Evolutionary conservation across 192 early-diverging fungal species (phyloP), one percentile per base, ranked within the genome.

Genomic region (Coemansia aciculifera): DNA sequence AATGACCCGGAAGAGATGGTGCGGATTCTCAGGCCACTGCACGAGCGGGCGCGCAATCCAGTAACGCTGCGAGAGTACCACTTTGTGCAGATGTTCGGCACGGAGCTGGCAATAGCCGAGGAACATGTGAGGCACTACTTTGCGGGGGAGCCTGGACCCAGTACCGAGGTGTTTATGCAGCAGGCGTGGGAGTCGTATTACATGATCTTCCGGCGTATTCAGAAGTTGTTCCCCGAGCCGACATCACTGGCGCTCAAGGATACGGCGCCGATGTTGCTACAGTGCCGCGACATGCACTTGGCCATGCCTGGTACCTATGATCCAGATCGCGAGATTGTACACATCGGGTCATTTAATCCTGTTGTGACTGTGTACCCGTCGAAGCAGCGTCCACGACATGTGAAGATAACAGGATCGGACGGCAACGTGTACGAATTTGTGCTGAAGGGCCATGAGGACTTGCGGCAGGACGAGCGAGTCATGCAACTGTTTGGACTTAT

Each of bases 401-500:
- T 99, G 59, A 89, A 88, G 0, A 89, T 98, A 29, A 85, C 75
- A 23, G 96, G 95, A 23, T 91, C 86, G 56, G 94, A 98, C 72
- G 96, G 97, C 23, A 86, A 85, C 24, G 91, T 92, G 29, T 98
- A 96, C 72, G 89, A 88, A 71, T 99, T 87, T 69, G 71, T 97
- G 59, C 83, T 98, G 57, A 99, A 99, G 84, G 97, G 93, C 54
- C 94, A 96, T 71, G 97, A 98, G 78, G 97, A 98, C 86, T 75
- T 99, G 40, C 89, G 95, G 29, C 95, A 97, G 75, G 97, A 99
- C 67, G 97, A 99, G 81, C 90, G 97, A 59, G 96, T 95, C 12
- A 99, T 99, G 96, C 97, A 99, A 78, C 72, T 98, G 37, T 99
- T 99, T 86, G 95, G 94, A 15, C 88, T 99, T 27, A 93, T 99